Conservation (phyloP, 2,329 filamentous ascomycete species). For the Fonsecaea pedrosoi region DNA sequence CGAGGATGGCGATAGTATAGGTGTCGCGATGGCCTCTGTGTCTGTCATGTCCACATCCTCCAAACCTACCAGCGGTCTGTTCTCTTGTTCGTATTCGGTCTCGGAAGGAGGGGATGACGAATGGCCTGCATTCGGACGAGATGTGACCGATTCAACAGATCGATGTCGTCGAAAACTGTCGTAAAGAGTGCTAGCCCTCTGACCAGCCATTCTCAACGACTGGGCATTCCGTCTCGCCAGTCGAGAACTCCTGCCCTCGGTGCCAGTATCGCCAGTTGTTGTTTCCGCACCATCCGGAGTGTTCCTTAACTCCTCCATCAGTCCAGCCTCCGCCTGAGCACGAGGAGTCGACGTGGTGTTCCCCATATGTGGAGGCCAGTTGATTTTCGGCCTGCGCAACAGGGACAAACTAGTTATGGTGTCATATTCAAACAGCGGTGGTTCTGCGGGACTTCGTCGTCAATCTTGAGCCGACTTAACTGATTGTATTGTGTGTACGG, state of each 20-base stretch:
- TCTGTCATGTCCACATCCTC: slow-evolving; percentile 43
- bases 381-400: slow-evolving; percentile 22
- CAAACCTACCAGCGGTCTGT: slow-evolving; percentile 45
- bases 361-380: slow-evolving; percentile 28
- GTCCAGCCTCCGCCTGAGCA: slow-evolving; percentile 24
- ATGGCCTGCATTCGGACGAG: slow-evolving; percentile 23
- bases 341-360: slow-evolving; percentile 31
- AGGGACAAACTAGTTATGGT: slow-evolving; percentile 21
- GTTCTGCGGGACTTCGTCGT: neutral
- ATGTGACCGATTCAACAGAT: slow-evolving; percentile 29
- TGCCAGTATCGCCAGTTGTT: slow-evolving; percentile 6
- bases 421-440: slow-evolving; percentile 25
- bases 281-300: slow-evolving; percentile 13
- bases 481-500: neutral
- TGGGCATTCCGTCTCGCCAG: slow-evolving; percentile 30
- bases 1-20: slow-evolving; percentile 39
- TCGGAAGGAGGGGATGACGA: slow-evolving; percentile 40
- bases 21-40: slow-evolving; percentile 37
- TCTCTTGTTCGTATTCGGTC: slow-evolving; percentile 48
- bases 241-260: slow-evolving; percentile 24
- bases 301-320: slow-evolving; percentile 27
- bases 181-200: slow-evolving; percentile 36
- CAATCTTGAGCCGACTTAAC: neutral
- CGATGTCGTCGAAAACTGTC: slow-evolving; percentile 41
- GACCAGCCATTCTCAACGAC: slow-evolving; percentile 28